Conservation (phyloP, 164 flowering plant genomes). For the Berberis vulgaris region DNA sequence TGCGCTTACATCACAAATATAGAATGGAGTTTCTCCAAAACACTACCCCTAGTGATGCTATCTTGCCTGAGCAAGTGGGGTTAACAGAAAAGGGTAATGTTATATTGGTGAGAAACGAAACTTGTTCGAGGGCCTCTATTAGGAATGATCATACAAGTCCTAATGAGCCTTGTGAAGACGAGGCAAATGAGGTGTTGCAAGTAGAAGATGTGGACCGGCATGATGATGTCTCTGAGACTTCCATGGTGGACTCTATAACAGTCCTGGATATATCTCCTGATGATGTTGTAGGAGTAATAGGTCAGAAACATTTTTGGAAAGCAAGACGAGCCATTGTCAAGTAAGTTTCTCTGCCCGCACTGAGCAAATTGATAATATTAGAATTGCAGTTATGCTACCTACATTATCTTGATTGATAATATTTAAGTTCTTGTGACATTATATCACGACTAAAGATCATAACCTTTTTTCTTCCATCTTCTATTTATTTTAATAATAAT, state of each 20-base stretch:
- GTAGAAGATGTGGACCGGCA: conserved; percentile 21
- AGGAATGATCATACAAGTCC: conserved; percentile 19
- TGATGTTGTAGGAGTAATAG: conserved; percentile 60
- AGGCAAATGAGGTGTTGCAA: conserved; percentile 14
- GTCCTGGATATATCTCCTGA: conserved; percentile 49
- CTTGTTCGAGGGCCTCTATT: conserved; percentile 12
- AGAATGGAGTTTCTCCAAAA: conserved; percentile 12
- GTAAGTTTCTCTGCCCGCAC: conserved; percentile 37
- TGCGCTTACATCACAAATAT: conserved; percentile 14
- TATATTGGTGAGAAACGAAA: neutral
- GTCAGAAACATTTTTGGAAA: conserved; percentile 71
- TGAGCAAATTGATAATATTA: neutral
- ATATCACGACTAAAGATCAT: too few species aligned
- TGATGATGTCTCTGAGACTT: conserved; percentile 49
- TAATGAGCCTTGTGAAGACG: conserved; percentile 15
- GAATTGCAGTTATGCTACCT: too few species aligned
- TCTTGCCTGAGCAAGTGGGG: conserved; percentile 9
- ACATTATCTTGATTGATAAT: too few species aligned
- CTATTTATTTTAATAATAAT: too few species aligned
- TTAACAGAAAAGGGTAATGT: conserved; percentile 12
- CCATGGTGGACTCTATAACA: conserved; percentile 41
- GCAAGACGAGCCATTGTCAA: conserved; percentile 61
- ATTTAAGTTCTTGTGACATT: too few species aligned
- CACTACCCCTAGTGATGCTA: conserved; percentile 9
- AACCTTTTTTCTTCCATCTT: too few species aligned